Base-by-base conservation (phyloP, 148 eudicot species). In the Heliosperma pusillum region DNA sequence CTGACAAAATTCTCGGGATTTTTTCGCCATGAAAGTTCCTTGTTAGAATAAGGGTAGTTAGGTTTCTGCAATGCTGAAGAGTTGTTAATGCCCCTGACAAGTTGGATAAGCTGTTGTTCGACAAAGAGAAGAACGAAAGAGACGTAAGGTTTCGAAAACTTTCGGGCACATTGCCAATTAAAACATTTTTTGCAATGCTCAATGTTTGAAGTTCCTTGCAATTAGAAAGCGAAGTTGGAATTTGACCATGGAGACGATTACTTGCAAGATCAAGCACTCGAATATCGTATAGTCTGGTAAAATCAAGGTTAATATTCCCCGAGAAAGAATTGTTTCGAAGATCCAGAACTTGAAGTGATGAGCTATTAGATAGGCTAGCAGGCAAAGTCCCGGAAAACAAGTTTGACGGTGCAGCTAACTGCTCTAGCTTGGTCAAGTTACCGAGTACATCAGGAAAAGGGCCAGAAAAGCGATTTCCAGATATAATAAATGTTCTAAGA, bases 261-360 rank as follows among this genome's bases (percentile, higher is more conserved):
- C 87, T 90, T 25, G 86, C 97, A 79, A 92, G 85, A 75, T 92
- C 89, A 83, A 92, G 88, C 29, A 75, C 74, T 58, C 63, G 78
- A 17, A 92, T 83, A 75, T 80, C 71, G 30, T 83, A 61, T 69
- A 92, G 77, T 73, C 80, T 52, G 67, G 83, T 79, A 75, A 90
- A 92, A 83, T 89, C 83, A 58, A 89, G 74, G 77, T 76, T 76
- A 52, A 93, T 75, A 5, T 44, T 66, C 50, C 97, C 97, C 5
- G 81, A 72, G 58, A 93, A 83, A 17, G 98, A 87, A 82, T 91
- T 93, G 83, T 93, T 93, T 26, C 92, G 79, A 60, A 93, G 89
- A 89, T 91, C 97, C 76, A 93, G 94, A 25, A 84, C 79, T 57
- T 67, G 70, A 22, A 93, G 85, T 63, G 66, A 83, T 29, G 85